Percentiles rank a stretch among this genome's conserved stretches.
Conservation (phyloP, 768 basidiomycete genomes). For the Phanerochaete carnosa region DNA sequence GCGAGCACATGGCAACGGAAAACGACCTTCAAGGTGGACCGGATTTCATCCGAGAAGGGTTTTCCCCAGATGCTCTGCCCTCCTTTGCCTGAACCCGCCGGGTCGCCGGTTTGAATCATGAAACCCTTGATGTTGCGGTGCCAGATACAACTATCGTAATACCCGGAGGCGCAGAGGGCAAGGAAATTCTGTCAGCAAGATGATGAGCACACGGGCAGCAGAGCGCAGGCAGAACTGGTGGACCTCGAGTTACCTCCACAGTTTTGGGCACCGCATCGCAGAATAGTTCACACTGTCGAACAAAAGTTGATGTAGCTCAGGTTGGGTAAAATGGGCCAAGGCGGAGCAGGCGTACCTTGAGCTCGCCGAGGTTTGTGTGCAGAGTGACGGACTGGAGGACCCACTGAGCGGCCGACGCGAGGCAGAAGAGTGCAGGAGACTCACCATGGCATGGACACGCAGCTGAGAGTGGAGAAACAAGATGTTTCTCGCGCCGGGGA, state of each 20-base stretch:
- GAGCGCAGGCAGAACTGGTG: slow-evolving; percentile 10
- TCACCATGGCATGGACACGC: slow-evolving; percentile 18
- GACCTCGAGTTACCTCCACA: slow-evolving; percentile 63
- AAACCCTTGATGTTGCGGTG: slow-evolving; percentile 96
- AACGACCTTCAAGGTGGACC: slow-evolving; percentile 87
- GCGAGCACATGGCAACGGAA: slow-evolving; percentile 3
- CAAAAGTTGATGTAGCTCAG: background rate
- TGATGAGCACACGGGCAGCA: background rate
- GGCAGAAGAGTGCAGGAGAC: slow-evolving; percentile 6
- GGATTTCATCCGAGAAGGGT: slow-evolving; percentile 88
- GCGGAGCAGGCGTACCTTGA: slow-evolving; percentile 63
- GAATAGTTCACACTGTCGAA: slow-evolving; percentile 85
- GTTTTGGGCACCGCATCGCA: slow-evolving; percentile 96
- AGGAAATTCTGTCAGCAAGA: slow-evolving; percentile 77
- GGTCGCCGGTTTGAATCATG: slow-evolving; percentile 94
- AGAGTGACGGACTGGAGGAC: slow-evolving; percentile 77
- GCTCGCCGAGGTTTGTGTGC: slow-evolving; percentile 90
- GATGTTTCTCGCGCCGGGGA: background rate
- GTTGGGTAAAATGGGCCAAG: background rate
- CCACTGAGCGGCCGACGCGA: background rate
- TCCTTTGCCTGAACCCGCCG: slow-evolving; percentile 87
- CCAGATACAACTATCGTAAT: slow-evolving; percentile 82
- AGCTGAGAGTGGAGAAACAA: slow-evolving; percentile 17
- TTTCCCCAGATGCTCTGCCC: slow-evolving; percentile 97
- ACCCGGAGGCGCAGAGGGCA: slow-evolving; percentile 86